Evolutionary conservation across 192 early-diverging fungal species (phyloP), one percentile per base, ranked within the genome.

Genomic region (Rhizoclosmatium globosum): DNA sequence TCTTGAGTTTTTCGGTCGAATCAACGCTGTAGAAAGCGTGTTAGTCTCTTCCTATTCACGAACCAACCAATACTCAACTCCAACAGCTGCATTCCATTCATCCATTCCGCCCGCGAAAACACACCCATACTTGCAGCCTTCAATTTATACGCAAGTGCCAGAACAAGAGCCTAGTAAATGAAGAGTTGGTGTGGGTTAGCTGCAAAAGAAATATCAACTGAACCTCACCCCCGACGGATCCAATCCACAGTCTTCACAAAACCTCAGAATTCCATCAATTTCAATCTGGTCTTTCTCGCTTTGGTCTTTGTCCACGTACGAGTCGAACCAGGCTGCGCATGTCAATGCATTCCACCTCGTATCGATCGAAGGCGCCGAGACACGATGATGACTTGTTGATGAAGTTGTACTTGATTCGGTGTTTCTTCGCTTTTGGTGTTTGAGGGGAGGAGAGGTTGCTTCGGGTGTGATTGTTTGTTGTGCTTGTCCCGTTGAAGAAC

Each of bases 91-190:
- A 79, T 72, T 21, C 78, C 78, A 47, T 71, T 62, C 47, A 72
- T 72, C 78, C 78, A 79, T 65, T 79, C 78, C 4, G 57, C 78
- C 3, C 61, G 38, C 13, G 70, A 47, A 65, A 79, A 79, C 2
- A 65, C 50, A 3, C 78, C 78, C 78, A 79, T 79, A 39, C 64
- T 21, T 41, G 7, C 3, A 31, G 78, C 78, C 15, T 38, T 48
- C 21, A 79, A 42, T 13, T 61, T 23, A 45, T 71, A 79, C 59
- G 78, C 68, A 2, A 79, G 15, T 3, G 61, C 78, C 7, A 79
- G 62, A n/a, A 73, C 70, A 4, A 69, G 1, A 11, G 21, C 41
- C 64, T 68, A 38, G 13, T 3, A 31, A 65, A 39, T 2, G 21
- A 64, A 61, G 60, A 19, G 23, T 17, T 2, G 42, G 47, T 47